Evolutionary conservation across 1,284 basidiomycete species (phyloP).

Genomic region (Inonotus obliquus): DNA sequence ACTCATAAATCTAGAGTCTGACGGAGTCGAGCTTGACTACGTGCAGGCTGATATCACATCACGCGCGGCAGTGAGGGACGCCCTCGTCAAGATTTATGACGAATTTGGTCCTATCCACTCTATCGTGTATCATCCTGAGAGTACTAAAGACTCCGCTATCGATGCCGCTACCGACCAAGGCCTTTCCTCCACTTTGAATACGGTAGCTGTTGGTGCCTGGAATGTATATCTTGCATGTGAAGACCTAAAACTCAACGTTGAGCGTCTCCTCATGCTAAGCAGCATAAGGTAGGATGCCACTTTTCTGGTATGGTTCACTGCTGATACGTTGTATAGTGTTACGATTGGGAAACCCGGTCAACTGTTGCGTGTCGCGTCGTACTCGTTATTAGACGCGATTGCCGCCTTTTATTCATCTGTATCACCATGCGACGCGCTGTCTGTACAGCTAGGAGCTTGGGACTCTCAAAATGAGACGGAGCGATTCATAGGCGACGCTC

Average conservation of each 20-base stretch:
- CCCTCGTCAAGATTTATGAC: conserved; percentile 22
- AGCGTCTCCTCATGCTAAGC: conserved; percentile 29
- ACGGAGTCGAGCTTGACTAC: conserved; percentile 8
- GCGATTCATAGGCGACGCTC: not conserved
- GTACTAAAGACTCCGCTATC: conserved; percentile 25
- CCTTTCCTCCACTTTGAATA: conserved; percentile 25
- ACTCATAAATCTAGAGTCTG: conserved; percentile 9
- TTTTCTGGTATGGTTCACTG: not conserved
- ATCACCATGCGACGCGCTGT: conserved; percentile 24
- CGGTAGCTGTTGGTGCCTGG: conserved; percentile 29
- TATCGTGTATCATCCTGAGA: conserved; percentile 28
- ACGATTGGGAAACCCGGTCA: conserved; percentile 29
- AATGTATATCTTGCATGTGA: conserved; percentile 29
- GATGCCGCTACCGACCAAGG: conserved; percentile 20
- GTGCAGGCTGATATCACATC: conserved; percentile 25
- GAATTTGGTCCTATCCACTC: conserved; percentile 24
- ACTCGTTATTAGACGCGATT: conserved; percentile 30
- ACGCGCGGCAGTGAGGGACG: conserved; percentile 18
- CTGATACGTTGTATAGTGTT: conserved; percentile 22
- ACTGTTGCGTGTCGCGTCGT: conserved; percentile 28
- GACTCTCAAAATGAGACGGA: conserved; percentile 24
- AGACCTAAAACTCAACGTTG: conserved; percentile 26
- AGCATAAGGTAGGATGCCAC: conserved; percentile 26
- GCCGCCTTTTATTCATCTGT: conserved; percentile 26
- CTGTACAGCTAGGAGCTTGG: conserved; percentile 30